Base-by-base conservation (phyloP, 2,329 filamentous ascomycete species). In the Cytospora paraplurivora region DNA sequence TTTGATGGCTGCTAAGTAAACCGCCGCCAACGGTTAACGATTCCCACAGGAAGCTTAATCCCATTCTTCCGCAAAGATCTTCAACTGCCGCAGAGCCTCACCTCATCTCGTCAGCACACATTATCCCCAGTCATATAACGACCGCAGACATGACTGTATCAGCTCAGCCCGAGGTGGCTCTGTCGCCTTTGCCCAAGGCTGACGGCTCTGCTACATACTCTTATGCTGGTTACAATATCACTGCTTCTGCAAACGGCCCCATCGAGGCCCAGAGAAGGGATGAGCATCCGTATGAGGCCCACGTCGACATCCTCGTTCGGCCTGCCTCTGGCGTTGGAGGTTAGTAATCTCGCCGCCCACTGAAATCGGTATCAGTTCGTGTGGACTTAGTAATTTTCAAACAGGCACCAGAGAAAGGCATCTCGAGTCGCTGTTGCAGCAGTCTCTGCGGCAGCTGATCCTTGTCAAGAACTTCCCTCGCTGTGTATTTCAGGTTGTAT, bases 211-310 rank as follows among this genome's bases (percentile, higher is more conserved):
- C 90, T 12, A 89, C 86, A 11, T 93, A 92, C 74, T 86, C 89
- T 2, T 83, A 88, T 70, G 82, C 86, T 63, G 91, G 92, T 56
- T 96, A 93, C 76, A 89, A 88, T 52, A 85, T 98, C 68, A 85
- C 96, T 60, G 91, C 90, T 62, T 89, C 92, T 15, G 92, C 96
- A 69, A 98, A 97, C 76, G 95, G 94, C 0, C 95, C 95, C 17
- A 86, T 98, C 69, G 95, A 99, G 79, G 92, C 94, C 17, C 87
- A 88, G 70, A 86, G 93, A 71, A 87, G 92, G 71, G 94, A 99
- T 73, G 92, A 98, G 75, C 86, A 95, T 69, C 90, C 95, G 8
- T 93, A 96, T 76, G 93, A 97, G 79, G 92, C 94, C 34, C 86
- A 89, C 56, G 82, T 99, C 68, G 95, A 98, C 76, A 91, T 99